Base-by-base conservation (phyloP, 495 filamentous ascomycete species). In the Neurospora hispaniola region DNA sequence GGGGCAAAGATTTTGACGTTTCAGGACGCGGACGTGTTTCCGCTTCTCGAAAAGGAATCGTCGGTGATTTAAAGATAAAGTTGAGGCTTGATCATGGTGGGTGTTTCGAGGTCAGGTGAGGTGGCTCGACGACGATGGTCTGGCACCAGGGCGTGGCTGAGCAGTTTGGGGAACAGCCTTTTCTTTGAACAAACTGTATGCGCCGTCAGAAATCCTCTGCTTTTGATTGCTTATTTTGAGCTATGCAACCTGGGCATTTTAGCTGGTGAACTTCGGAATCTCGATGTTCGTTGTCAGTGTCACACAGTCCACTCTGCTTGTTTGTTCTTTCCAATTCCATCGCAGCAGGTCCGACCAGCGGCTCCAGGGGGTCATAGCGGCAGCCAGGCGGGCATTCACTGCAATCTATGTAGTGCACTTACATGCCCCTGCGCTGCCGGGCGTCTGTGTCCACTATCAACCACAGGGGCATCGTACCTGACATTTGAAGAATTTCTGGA, bases 1-100 rank as follows among this genome's bases (percentile, higher is more conserved):
- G 27, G 16, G 62, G 69, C 41, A 31, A 40, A 41, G 42, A 42
- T 38, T 46, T 46, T 48, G 42, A 46, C 71, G 70, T 74, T 75
- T 75, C 72, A 73, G 73, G 70, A 48, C 54, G 39, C 75, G 76
- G 76, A 76, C 46, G 40, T 40, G 35, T 42, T 71, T 76, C 76
- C 76, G 75, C 66, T 46, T 44, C 20, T 75, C 70, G 18, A 76
- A 76, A 54, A 20, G 73, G 76, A 71, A 39, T 77, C 69, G 69
- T 54, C 31, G 39, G 23, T 66, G 54, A 66, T 59, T 5, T 5
- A 23, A 27, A 18, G 54, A 35, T 20, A 0, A 54, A 31, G 54
- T 62, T 7, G 54, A 62, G 27, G 27, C 23, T 35, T 62, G 27
- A 62, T 11, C 54, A 62, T 35, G 14, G 54, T 62, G 3, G 12